Base-by-base conservation (phyloP, 441 rosid genomes). In the Aleurites moluccanus region DNA sequence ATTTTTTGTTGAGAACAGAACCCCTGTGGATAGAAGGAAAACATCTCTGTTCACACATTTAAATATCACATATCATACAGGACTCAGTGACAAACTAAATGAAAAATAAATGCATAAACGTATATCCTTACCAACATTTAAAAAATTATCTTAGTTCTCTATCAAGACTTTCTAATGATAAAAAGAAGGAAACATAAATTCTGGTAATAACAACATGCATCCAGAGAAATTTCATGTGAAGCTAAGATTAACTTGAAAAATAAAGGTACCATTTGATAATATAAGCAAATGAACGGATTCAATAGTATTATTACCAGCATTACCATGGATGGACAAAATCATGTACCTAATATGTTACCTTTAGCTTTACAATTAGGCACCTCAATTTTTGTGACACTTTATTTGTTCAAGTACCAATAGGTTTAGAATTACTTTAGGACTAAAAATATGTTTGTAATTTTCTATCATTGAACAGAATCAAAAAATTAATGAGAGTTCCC, bases 1-100 rank as follows among this genome's bases (percentile, higher is more conserved):
- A 40, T 84, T 93, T 76, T 76, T 87, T 35, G 96, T 89, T 53
- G 98, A 87, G 86, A 93, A 93, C 67, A 93, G 85, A 78, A 86
- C 81, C 72, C 91, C 97, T 93, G 91, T 30, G 27, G 62, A 67
- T 35, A 49, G 80, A 63, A 75, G 55, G 55, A 80, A 78, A 69
- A 53, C 16, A 60, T 70, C 61, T 55, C 27, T 25, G 35, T 77
- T 28, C 57, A 72, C 27, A 64, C 35, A 50, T 63, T 64, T 40
- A 64, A 11, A 53, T 10, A 27, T 53, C 6, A 42, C 18, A 23
- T 6, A 62, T 7, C 45, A 35, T 45, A 59, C 28, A 28, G 1
- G 6, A 10, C 16, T 64, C n/a, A 20, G 2, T 38, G 67, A 20
- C 49, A 38, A 64, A 9, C 13, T 38, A 44, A 21, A 23, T 13